Base-by-base conservation (phyloP, 768 basidiomycete genomes). In the Gelatoporia subvermispora region DNA sequence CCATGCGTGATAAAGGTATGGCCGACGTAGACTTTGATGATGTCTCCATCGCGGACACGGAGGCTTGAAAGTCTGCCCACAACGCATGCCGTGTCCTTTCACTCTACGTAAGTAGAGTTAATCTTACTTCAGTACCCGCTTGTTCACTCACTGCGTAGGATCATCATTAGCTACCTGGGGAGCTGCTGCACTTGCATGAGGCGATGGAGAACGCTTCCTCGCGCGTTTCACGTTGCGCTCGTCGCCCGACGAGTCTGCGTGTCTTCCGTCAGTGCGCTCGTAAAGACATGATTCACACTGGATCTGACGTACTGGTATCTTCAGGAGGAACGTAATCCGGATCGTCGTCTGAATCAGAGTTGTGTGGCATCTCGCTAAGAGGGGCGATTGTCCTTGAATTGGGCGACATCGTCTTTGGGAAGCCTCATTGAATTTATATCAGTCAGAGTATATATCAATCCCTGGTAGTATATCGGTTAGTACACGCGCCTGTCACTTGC, bases 1-100 rank as follows among this genome's bases (percentile, higher is more conserved):
- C 74, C 56, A 72, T 70, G 45, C 69, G 75, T 53, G 57, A 63
- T n/a, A 62, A 43, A 13, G 55, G 51, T 1, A 56, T 49, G 34
- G 58, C 55, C n/a, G 45, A 49, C 35, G 54, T 49, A n/a, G 47
- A 18, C 18, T 44, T n/a, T 25, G 58, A 35, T 9, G 47, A 25
- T n/a, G 48, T 44, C 40, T 28, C n/a, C 21, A 71, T 54, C 1
- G 67, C 61, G 0, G 72, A 55, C n/a, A 81, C 65, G 8, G 86
- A 82, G 0, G 78, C 77, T 60, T 86, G 79, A 57, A 92, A 91
- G 41, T 65, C 74, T 13, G 74, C 69, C 86, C 88, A 91, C 20
- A 88, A 62, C 7, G 73, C 71, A 17, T 83, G 77, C 43, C 82
- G 74, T n/a, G 69, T 72, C 53, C 88, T 89, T 15, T 31, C 36